Evolutionary conservation across 495 filamentous ascomycete genomes (phyloP).

Genomic region (Aspergillus taichungensis): DNA sequence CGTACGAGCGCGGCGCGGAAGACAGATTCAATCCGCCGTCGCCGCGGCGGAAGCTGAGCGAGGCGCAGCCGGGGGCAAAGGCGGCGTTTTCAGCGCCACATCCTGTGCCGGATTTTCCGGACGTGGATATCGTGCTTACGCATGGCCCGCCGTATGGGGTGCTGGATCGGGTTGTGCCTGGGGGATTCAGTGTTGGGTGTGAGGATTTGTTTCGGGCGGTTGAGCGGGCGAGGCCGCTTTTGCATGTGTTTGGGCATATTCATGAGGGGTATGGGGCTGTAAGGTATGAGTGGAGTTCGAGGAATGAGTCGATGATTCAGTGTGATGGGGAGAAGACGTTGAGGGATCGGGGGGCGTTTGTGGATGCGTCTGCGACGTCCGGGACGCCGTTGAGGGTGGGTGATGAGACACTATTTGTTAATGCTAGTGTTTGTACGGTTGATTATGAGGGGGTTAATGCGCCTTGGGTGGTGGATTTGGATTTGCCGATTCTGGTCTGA

Average conservation of each 20-base stretch:
- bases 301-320: conserved; percentile 7
- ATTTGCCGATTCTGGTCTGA: conserved; percentile 41
- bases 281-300: conserved; percentile 43
- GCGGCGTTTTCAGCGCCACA: conserved; percentile 23
- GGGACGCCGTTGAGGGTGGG: conserved; percentile 32
- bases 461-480: conserved; percentile 58
- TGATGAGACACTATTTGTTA: conserved; percentile 61
- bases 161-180: conserved; percentile 39
- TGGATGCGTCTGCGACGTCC: conserved; percentile 30
- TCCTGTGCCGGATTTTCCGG: conserved; percentile 40
- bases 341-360: conserved; percentile 31
- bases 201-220: conserved; percentile 37
- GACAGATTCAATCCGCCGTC: conserved; percentile 45
- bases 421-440: conserved; percentile 54
- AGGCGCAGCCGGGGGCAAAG: background rate
- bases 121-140: conserved; percentile 59
- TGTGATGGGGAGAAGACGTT: conserved; percentile 33
- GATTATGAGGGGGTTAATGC: conserved; percentile 43
- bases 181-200: conserved; percentile 36
- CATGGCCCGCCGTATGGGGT: conserved; percentile 61
- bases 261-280: conserved; percentile 66
- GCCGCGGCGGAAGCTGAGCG: background rate
- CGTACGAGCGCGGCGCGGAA: conserved; percentile 38
- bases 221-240: conserved; percentile 31
- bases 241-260: conserved; percentile 56